Evolutionary conservation across 768 basidiomycete genomes (phyloP), one percentile per base, ranked within the genome.

Genomic region (Leccinellum rugosiceps): DNA sequence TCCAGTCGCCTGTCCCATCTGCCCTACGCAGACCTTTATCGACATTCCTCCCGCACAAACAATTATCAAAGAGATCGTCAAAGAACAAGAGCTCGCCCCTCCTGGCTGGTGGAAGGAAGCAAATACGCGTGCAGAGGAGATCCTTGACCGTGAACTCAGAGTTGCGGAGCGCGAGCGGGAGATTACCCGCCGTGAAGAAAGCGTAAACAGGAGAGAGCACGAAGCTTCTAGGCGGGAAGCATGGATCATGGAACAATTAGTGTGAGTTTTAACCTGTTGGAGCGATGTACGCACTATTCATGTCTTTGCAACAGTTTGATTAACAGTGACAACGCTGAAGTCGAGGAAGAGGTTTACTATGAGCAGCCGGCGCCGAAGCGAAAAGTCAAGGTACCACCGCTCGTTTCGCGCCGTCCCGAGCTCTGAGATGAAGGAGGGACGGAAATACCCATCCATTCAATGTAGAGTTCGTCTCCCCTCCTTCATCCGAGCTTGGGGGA

Each of bases 401-500:
- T 87, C 78, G 58, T 68, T 78, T 83, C 83, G 79, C 88, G 88
- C 83, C 90, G 87, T 82, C 87, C 89, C 77, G 88, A 90, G 87
- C 86, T 91, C 82, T 92, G 87, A 91, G 90, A 90, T 90, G 90
- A 92, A 88, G 90, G 89, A 84, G 90, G 84, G 72, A 58, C 58
- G 59, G 62, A 62, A 57, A 59, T 61, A 51, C 53, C 55, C 30
- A 57, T 65, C 62, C 61, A 64, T 72, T 66, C 76, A 77, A 66
- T 84, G 79, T 83, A 83, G 75, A 83, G 83, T 89, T 83, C 82
- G 87, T 89, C 83, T 83, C 77, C 78, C 81, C 84, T 85, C 88
- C 87, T 87, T 89, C 86, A 86, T 86, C 87, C 82, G 88, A 88
- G 88, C 86, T 89, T 84, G 87, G 89, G 90, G 88, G 87, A 87